phyloP scores from a whole-genome alignment of 75 land plant genomes.

The Azolla pinnata region DNA sequence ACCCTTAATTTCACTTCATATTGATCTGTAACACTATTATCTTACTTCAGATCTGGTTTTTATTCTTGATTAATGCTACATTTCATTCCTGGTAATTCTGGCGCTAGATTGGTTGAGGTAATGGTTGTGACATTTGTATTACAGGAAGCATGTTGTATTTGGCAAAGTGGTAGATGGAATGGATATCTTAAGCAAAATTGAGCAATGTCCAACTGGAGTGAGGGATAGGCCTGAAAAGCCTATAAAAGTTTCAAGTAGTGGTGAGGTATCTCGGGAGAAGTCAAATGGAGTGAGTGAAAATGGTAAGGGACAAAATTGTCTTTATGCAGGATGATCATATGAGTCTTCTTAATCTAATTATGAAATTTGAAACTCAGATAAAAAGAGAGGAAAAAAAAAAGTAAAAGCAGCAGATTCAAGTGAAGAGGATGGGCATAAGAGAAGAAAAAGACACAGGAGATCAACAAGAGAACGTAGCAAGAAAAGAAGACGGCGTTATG shows the following conservation, averaged over 20 bases:
- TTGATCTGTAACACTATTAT: too few relatives aligned
- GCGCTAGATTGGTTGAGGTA: too few relatives aligned
- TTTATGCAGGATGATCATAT: background rate
- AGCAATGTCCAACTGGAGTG: constrained; percentile 45
- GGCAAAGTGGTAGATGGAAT: constrained; percentile 83
- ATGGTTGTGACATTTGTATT: too few relatives aligned
- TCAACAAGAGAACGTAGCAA: constrained; percentile 44
- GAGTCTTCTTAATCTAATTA: background rate
- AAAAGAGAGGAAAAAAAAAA: constrained; percentile 47
- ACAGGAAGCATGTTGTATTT: constrained; percentile 93
- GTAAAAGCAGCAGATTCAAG: constrained; percentile 37
- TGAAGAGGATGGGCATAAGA: constrained; percentile 40
- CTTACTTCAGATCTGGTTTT: too few relatives aligned
- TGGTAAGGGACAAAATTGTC: background rate
- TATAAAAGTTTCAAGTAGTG: constrained; percentile 74
- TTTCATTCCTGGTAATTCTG: background rate
- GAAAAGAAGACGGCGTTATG: constrained; percentile 56
- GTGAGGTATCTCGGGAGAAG: constrained; percentile 40
- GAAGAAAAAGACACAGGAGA: constrained; percentile 58
- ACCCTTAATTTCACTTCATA: constrained; percentile 4
- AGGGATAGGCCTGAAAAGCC: constrained; percentile 49
- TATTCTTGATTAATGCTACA: too few relatives aligned
- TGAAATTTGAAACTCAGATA: constrained; percentile 34
- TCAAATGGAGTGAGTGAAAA: constrained; percentile 19
- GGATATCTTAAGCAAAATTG: constrained; percentile 65